Conservation (phyloP, 257 asterid genomes). For the Striga asiatica region DNA sequence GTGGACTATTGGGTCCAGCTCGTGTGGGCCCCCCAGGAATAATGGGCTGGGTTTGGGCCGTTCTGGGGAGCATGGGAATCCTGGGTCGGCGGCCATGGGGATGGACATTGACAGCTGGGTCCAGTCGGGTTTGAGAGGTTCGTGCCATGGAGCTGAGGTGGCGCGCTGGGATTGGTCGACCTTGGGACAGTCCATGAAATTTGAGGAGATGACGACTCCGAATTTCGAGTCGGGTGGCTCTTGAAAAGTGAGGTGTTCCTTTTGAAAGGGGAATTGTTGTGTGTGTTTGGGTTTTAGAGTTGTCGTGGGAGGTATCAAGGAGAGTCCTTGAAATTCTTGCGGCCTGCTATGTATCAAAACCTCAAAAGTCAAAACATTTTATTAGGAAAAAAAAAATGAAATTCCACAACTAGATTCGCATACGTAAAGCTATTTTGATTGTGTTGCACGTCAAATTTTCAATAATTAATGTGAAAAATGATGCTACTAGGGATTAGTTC, state of each 20-base stretch:
- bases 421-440: too few species aligned
- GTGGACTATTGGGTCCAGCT: constrained; percentile 34
- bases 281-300: constrained; percentile 29
- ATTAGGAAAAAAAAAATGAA: too few species aligned
- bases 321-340: constrained; percentile 40
- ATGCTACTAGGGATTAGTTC: too few species aligned
- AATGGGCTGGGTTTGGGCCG: constrained; percentile 45
- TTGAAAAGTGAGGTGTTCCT: constrained; percentile 32
- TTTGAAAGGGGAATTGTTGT: constrained; percentile 30
- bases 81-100: constrained; percentile 33
- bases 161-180: constrained; percentile 33
- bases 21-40: constrained; percentile 41
- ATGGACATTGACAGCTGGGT: constrained; percentile 90
- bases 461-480: too few species aligned
- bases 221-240: constrained; percentile 34
- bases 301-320: constrained; percentile 23
- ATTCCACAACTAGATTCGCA: too few species aligned
- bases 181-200: constrained; percentile 42
- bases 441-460: too few species aligned
- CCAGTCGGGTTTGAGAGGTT: constrained; percentile 67
- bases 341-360: constrained; percentile 46
- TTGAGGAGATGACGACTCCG: constrained; percentile 55
- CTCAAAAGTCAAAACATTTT: too few species aligned
- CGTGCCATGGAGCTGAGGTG: constrained; percentile 40
- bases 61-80: too few species aligned